These are phyloP conservation scores for Sesbania bispinosa DNA, from an alignment of 306 rosid genomes.

Conservation along the genomic window DNA sequence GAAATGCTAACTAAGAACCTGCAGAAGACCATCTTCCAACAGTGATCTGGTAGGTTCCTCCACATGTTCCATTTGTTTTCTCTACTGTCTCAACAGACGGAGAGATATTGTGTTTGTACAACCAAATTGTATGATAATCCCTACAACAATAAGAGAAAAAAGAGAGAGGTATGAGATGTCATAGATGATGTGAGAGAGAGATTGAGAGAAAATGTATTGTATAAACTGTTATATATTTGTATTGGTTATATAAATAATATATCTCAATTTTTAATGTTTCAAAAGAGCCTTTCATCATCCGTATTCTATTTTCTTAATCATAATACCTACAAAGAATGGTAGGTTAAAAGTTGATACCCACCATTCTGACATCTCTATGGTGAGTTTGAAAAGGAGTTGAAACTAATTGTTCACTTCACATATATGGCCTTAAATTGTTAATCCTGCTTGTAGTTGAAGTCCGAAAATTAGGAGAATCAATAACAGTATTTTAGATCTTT, in stretches of 20 bases:
- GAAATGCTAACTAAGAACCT: slow-evolving; percentile 26
- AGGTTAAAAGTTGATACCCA: slow-evolving; percentile 12
- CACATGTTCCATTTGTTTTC: slow-evolving; percentile 20
- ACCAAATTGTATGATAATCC: too few relatives aligned
- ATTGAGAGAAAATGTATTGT: too few relatives aligned
- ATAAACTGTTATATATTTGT: too few relatives aligned
- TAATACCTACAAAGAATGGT: neutral
- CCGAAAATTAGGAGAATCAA: neutral
- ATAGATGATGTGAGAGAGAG: too few relatives aligned
- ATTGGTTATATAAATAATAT: too few relatives aligned
- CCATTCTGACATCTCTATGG: slow-evolving; percentile 10
- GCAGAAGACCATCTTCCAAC: slow-evolving; percentile 32
- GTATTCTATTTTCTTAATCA: neutral
- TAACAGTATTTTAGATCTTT: neutral
- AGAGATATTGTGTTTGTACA: too few relatives aligned
- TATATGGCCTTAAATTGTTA: neutral
- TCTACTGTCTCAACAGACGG: neutral
- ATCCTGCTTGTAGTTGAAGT: neutral
- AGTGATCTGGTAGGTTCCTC: slow-evolving; percentile 14
- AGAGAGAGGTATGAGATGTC: too few relatives aligned
- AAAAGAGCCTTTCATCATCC: neutral
- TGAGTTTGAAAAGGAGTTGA: slow-evolving; percentile 9
- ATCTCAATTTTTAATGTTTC: neutral
- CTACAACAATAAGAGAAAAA: too few relatives aligned
- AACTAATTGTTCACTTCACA: neutral